Evolutionary conservation across 768 basidiomycete genomes (phyloP), one percentile per base, ranked within the genome.

Genomic region (Termitomyces titanicus): DNA sequence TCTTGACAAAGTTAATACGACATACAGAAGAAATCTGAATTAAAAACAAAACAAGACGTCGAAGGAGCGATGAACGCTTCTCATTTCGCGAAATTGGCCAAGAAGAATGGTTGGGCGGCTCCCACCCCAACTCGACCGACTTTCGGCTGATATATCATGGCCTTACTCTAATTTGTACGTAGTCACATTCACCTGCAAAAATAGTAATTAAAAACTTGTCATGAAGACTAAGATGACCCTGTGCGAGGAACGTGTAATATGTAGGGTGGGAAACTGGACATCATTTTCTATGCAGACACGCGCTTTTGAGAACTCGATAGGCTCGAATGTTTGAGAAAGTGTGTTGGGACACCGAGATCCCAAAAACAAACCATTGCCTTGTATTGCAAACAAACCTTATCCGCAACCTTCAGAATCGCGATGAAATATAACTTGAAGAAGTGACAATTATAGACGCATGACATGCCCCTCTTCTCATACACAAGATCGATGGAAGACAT

Each of bases 81-180:
- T 7, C 47, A 52, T 17, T 68, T 64, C 54, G 62, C 67, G 9
- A 37, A 61, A 33, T 47, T 52, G 34, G 57, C 63, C 11, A 29
- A 51, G 53, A 63, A 54, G 34, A 55, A 61, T 25, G 64, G 66
- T n/a, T 66, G 67, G 67, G 57, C 57, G 15, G 48, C 65, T 9
- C 61, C 62, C 10, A 65, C 65, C 3, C 60, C 67, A n/a, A 58
- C 60, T 25, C 62, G 57, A n/a, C 59, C 64, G 37, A 44, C 61
- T 33, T 60, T 64, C 39, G 45, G 37, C 20, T 51, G n/a, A 46
- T 5, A 11, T 6, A 35, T 34, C 9, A 5, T 17, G 24, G 15
- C 8, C n/a, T 35, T 43, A 8, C 18, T 9, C 11, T 51, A 40
- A n/a, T 8, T 25, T 11, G 24, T 18, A 25, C 33, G 20, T 31